These are phyloP conservation scores for Neurospora sp. DNA, from an alignment of 495 filamentous ascomycete genomes.

Conservation along the genomic window DNA sequence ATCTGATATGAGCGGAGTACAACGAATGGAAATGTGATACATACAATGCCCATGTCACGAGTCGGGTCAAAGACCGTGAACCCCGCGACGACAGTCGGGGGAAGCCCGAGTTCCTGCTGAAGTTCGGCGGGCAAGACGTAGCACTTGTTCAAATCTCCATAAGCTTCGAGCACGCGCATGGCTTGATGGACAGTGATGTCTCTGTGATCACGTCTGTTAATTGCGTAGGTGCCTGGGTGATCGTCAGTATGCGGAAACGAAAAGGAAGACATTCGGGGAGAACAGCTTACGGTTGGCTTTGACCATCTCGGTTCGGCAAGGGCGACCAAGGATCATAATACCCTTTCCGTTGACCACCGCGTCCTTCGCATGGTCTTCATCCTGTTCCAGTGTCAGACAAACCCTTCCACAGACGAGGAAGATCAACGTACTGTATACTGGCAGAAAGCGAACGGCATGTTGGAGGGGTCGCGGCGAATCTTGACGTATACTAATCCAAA, in stretches of 20 bases:
- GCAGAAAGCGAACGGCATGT: slow-evolving; percentile 55
- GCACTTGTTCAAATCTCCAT: slow-evolving; percentile 28
- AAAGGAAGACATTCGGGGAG: not conserved
- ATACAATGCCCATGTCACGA: slow-evolving; percentile 31
- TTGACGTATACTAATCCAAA: slow-evolving; percentile 52
- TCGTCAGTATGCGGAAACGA: slow-evolving; percentile 5
- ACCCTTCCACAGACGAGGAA: not conserved
- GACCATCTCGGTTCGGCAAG: slow-evolving; percentile 46
- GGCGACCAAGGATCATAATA: slow-evolving; percentile 42
- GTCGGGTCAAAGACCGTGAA: slow-evolving; percentile 36
- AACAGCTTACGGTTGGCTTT: slow-evolving; percentile 42
- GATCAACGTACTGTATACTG: slow-evolving; percentile 46
- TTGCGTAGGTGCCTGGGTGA: slow-evolving; percentile 36
- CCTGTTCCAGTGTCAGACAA: slow-evolving; percentile 15
- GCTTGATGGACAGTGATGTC: slow-evolving; percentile 34
- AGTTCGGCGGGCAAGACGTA: slow-evolving; percentile 18
- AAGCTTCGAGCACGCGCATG: slow-evolving; percentile 25
- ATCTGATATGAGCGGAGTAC: slow-evolving; percentile 4
- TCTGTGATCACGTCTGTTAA: slow-evolving; percentile 33
- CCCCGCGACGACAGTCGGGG: slow-evolving; percentile 40
- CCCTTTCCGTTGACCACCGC: slow-evolving; percentile 40
- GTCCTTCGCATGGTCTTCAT: slow-evolving; percentile 33
- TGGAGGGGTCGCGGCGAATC: slow-evolving; percentile 44
- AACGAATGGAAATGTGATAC: slow-evolving; percentile 2
- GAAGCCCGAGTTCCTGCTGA: slow-evolving; percentile 20